These are phyloP conservation scores for Rhizomucor pusillus DNA, from an alignment of 371 early-diverging fungal genomes.

Conservation along the genomic window DNA sequence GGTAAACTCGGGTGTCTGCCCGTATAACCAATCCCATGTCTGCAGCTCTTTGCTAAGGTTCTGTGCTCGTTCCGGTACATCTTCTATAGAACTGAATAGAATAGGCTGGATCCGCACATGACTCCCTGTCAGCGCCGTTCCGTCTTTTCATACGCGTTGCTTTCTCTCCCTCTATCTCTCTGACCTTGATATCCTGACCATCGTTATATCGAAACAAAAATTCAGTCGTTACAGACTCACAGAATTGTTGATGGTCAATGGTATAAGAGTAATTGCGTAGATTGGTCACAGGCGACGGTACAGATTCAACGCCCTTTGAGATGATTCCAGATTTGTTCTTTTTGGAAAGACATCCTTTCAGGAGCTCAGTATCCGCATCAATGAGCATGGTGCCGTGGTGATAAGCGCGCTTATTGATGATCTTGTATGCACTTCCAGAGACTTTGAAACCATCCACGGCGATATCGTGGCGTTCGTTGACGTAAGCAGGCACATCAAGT, in stretches of 20 bases:
- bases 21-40: slow-evolving; percentile 91
- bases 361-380: slow-evolving; percentile 72
- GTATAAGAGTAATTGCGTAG: slow-evolving; percentile 79
- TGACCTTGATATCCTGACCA: slow-evolving; percentile 34
- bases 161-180: not conserved
- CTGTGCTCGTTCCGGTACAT: slow-evolving; percentile 31
- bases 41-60: slow-evolving; percentile 40
- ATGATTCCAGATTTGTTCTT: slow-evolving; percentile 52
- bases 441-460: slow-evolving; percentile 78
- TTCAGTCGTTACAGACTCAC: slow-evolving; percentile 70
- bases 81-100: slow-evolving; percentile 26
- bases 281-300: slow-evolving; percentile 84
- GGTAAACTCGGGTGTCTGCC: slow-evolving; percentile 92
- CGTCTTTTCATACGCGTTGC: not conserved
- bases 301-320: slow-evolving; percentile 87
- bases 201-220: slow-evolving; percentile 58
- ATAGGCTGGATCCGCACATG: slow-evolving; percentile 26
- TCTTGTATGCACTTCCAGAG: slow-evolving; percentile 94
- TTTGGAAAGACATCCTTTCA: slow-evolving; percentile 52
- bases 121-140: not conserved
- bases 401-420: slow-evolving; percentile 80
- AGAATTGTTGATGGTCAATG: slow-evolving; percentile 81
- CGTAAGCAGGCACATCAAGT: slow-evolving; percentile 83
- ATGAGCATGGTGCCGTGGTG: slow-evolving; percentile 99
- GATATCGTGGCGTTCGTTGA: slow-evolving; percentile 89